A percentile compares a stretch with the other conserved stretches of the same genome.
These are phyloP conservation scores for Fusarium sp. DNA, from an alignment of 2,329 filamentous ascomycete species.

Conservation along the genomic window DNA sequence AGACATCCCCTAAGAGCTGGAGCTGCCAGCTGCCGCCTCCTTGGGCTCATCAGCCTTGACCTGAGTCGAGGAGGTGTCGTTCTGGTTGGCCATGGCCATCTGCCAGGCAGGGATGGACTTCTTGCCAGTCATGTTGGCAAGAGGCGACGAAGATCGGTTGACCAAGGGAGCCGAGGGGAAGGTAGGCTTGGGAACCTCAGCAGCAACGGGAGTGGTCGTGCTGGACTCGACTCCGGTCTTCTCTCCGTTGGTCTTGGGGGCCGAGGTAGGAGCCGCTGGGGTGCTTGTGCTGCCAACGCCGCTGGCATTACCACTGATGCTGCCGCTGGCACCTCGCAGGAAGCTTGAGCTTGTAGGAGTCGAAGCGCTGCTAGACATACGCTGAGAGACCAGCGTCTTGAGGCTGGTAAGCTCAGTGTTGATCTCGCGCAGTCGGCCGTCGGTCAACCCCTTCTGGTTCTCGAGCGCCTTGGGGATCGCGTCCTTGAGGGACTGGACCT, in stretches of 20 bases:
- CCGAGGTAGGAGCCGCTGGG: slow-evolving; percentile 39
- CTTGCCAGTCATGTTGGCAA: slow-evolving; percentile 54
- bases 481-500: slow-evolving; percentile 82
- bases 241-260: slow-evolving; percentile 41
- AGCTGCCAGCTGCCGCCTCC: slow-evolving; percentile 31
- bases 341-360: slow-evolving; percentile 42
- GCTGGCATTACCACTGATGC: slow-evolving; percentile 13
- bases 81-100: slow-evolving; percentile 71
- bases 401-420: slow-evolving; percentile 88
- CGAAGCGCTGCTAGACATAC: slow-evolving; percentile 56
- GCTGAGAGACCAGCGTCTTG: slow-evolving; percentile 80
- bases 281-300: slow-evolving; percentile 22
- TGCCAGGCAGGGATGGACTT: slow-evolving; percentile 83
- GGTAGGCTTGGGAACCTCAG: slow-evolving; percentile 46
- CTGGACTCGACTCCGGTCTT: slow-evolving; percentile 40
- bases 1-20: slow-evolving; percentile 22
- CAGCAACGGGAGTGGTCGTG: slow-evolving; percentile 34
- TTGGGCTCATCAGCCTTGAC: slow-evolving; percentile 42
- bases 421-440: slow-evolving; percentile 82
- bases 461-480: slow-evolving; percentile 88
- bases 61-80: slow-evolving; percentile 42
- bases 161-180: slow-evolving; percentile 42
- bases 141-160: slow-evolving; percentile 50
- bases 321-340: slow-evolving; percentile 39
- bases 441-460: slow-evolving; percentile 83